Evolutionary conservation across 805 yeast genomes (phyloP).

Genomic region (Ogataea dorogensis): DNA sequence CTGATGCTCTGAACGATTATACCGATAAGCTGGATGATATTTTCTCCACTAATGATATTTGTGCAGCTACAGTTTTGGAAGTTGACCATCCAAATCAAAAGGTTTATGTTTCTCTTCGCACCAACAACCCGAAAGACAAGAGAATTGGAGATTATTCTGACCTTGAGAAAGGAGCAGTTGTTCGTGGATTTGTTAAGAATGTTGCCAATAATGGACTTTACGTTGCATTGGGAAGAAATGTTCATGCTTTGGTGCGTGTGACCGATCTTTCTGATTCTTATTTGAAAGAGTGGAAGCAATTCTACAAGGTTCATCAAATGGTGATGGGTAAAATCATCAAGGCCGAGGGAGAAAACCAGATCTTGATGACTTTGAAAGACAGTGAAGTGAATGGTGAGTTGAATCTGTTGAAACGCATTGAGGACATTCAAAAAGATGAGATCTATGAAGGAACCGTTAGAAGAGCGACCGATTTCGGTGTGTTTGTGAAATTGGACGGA

Average conservation of each 20-base stretch:
- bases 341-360: constrained; percentile 58
- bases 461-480: constrained; percentile 84
- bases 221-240: constrained; percentile 66
- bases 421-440: constrained; percentile 68
- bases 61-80: constrained; percentile 53
- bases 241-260: constrained; percentile 78
- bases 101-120: constrained; percentile 63
- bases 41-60: constrained; percentile 50
- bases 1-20: constrained; percentile 77
- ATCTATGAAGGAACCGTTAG: constrained; percentile 75
- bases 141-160: constrained; percentile 49
- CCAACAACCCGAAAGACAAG: constrained; percentile 49
- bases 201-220: constrained; percentile 75
- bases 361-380: constrained; percentile 77
- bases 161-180: constrained; percentile 64
- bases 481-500: constrained; percentile 77
- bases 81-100: constrained; percentile 49
- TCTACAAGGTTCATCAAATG: constrained; percentile 65
- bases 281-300: constrained; percentile 85
- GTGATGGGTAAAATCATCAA: constrained; percentile 72
- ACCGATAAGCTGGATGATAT: constrained; percentile 49
- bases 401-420: constrained; percentile 55
- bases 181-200: constrained; percentile 78
- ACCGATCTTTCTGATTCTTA: constrained; percentile 78
- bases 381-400: constrained; percentile 74